Base-by-base conservation (phyloP, 2,329 filamentous ascomycete species). In the Colletotrichum lindemuthianum region DNA sequence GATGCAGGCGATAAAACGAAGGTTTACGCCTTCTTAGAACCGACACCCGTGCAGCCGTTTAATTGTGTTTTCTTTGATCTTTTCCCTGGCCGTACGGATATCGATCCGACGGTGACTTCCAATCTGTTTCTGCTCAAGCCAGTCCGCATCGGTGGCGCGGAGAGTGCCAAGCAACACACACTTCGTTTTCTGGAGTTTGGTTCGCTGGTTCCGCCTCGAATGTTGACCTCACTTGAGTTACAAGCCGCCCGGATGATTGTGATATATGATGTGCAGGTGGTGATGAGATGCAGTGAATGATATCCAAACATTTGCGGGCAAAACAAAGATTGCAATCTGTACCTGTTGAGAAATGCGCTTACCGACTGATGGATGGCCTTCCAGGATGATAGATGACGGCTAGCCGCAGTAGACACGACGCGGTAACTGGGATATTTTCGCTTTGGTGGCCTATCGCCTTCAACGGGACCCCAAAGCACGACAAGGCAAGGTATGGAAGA, bases 391-490 rank as follows among this genome's bases (percentile, higher is more conserved):
- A 49, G 24, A 32, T 47, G 41, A 61, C 51, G 59, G 40, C 58
- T 61, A 61, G 58, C 51, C 45, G 61, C 61, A 61, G 57, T 52
- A 41, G 37, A 40, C 51, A 39, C 44, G 45, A 45, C 13, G 47
- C 58, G 61, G 58, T 50, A 61, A 60, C 39, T 63, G 40, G 58
- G 47, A 61, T 56, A 47, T 49, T 54, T 44, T 41, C 53, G 45
- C 53, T 60, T 43, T 44, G 58, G 59, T 48, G 61, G 58, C 63
- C 63, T 65, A 65, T 65, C 58, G 51, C 52, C 58, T 65, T 52
- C 47, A 52, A 43, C 56, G 49, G 57, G 50, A 64, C 48, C 53
- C 57, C 63, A 63, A 24, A 57, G 63, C 52, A 63, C 45, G 34
- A 51, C 56, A 59, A 49, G 55, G 52, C 59, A 65, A 65, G 58